A percentile compares a stretch with the other conserved stretches of the same genome.
phyloP scores from a whole-genome alignment of 768 basidiomycete species.

The Phallus indusiatus region DNA sequence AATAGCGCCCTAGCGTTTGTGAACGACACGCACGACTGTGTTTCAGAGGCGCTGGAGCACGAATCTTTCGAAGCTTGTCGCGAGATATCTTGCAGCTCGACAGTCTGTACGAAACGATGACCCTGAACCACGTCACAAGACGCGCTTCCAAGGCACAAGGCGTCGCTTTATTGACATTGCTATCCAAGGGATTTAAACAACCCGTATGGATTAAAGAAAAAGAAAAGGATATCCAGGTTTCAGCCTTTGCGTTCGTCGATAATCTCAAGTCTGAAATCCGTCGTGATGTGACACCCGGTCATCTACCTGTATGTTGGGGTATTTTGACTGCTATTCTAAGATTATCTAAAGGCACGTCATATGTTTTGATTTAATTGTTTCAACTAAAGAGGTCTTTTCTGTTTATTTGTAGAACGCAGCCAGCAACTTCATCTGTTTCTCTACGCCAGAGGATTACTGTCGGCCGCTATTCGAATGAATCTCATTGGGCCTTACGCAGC shows the following conservation, averaged over 20 bases:
- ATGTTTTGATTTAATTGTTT: no score
- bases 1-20: constrained; percentile 72
- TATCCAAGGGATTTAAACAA: constrained; percentile 66
- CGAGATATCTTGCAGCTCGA: constrained; percentile 55
- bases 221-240: constrained; percentile 15
- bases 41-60: constrained; percentile 15
- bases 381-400: no score
- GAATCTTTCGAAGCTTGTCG: constrained; percentile 16
- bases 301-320: constrained; percentile 90
- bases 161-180: constrained; percentile 83
- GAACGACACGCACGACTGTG: constrained; percentile 50
- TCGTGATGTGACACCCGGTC: constrained; percentile 58
- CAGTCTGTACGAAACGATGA: constrained; percentile 71
- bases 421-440: constrained; percentile 89
- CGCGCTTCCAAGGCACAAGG: constrained; percentile 90
- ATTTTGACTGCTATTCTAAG: constrained; percentile 70
- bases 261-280: constrained; percentile 61
- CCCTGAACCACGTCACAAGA: constrained; percentile 81
- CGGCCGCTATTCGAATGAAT: constrained; percentile 88
- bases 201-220: constrained; percentile 28
- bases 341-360: constrained; percentile 43
- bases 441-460: constrained; percentile 81
- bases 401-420: constrained; percentile 53
- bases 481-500: constrained; percentile 87
- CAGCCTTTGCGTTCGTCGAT: constrained; percentile 40